Evolutionary conservation across 2,329 filamentous ascomycete species (phyloP).

Genomic region (Daldinia sp.): DNA sequence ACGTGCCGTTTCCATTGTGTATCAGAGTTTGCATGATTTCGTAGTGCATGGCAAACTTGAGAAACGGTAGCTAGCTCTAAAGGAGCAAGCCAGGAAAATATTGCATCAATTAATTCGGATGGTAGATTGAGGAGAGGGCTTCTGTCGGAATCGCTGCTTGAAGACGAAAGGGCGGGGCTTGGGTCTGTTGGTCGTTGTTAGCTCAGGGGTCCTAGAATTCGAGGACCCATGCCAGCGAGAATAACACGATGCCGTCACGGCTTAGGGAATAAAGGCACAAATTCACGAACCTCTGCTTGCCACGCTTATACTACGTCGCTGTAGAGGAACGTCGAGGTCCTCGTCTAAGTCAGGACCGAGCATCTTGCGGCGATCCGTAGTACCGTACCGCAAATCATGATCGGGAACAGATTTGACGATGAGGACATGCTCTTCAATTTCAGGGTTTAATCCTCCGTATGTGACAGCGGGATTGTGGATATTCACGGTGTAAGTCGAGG

Average conservation of each 20-base stretch:
- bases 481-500: conserved; percentile 33
- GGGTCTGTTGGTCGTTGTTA: conserved; percentile 22
- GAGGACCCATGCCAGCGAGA: conserved; percentile 11
- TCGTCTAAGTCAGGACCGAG: conserved; percentile 26
- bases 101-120: conserved; percentile 75
- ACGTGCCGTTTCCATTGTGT: conserved; percentile 76
- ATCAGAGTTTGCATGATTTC: conserved; percentile 69
- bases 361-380: conserved; percentile 25
- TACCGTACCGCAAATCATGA: conserved; percentile 31
- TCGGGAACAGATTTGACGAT: conserved; percentile 44
- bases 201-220: conserved; percentile 10
- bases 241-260: conserved; percentile 1
- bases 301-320: conserved; percentile 21
- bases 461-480: conserved; percentile 37
- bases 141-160: conserved; percentile 1
- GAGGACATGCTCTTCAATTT: conserved; percentile 48
- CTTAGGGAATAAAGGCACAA: conserved; percentile 9
- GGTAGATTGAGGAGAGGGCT: conserved; percentile 67
- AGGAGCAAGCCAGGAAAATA: conserved; percentile 72
- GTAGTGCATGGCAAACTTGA: conserved; percentile 68
- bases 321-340: conserved; percentile 18
- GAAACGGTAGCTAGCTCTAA: conserved; percentile 68
- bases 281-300: conserved; percentile 35
- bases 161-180: conserved; percentile 17
- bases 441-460: conserved; percentile 50